Percentiles rank a stretch among this genome's conserved stretches.
Evolutionary conservation across 805 yeast species (phyloP).

Genomic region (Wickerhamomyces xylosicus): DNA sequence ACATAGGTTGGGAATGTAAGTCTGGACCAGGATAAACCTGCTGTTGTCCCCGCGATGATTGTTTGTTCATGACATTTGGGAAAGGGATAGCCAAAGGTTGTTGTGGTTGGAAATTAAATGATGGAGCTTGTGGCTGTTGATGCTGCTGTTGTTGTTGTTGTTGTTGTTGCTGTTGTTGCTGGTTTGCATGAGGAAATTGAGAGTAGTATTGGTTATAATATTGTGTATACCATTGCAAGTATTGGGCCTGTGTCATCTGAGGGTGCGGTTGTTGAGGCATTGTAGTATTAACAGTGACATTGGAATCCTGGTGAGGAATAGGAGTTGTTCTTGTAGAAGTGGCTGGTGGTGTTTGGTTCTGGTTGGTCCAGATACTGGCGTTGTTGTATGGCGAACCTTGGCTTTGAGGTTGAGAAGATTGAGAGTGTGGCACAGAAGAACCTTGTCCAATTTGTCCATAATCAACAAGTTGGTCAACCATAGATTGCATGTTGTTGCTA

Average conservation of each 20-base stretch:
- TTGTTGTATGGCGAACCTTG: neutral
- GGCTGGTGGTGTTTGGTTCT: neutral
- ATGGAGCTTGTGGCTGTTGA: neutral
- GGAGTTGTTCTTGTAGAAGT: neutral
- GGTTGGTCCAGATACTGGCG: neutral
- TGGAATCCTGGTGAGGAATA: neutral
- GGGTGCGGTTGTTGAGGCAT: slow-evolving; percentile 1
- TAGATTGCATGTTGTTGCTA: neutral
- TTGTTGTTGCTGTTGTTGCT: neutral
- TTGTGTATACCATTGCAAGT: neutral
- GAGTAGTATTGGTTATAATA: neutral
- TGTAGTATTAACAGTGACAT: neutral
- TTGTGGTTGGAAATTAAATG: neutral
- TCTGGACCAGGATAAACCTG: too few species aligned
- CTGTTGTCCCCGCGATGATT: too few species aligned
- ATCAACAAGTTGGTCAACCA: slow-evolving; percentile 3
- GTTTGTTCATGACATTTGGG: neutral
- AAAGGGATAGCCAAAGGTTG: neutral
- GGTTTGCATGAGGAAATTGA: slow-evolving; percentile 2
- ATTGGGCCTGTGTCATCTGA: neutral
- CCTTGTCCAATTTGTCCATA: neutral
- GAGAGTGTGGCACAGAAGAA: neutral
- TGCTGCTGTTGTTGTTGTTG: neutral
- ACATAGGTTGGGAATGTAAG: too few species aligned
- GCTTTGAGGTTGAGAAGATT: neutral